Conservation (phyloP, 2,329 filamentous ascomycete species). For the Samsoniella hepiali region DNA sequence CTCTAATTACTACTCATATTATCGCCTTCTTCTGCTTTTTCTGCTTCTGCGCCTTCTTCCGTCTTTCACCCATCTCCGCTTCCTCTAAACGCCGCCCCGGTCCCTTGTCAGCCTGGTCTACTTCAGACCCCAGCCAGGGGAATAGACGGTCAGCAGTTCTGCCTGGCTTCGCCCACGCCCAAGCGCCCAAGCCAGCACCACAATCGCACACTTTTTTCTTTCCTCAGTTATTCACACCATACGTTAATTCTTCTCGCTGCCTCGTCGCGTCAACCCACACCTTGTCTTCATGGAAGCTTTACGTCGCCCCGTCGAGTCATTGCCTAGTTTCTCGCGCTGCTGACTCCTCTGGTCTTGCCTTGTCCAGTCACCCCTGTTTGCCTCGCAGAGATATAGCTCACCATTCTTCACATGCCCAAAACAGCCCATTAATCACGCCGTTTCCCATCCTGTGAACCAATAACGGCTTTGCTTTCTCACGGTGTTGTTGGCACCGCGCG, state of each 20-base stretch:
- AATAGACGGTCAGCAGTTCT: slow-evolving; percentile 17
- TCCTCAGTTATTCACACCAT: background rate
- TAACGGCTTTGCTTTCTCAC: background rate
- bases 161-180: slow-evolving; percentile 11
- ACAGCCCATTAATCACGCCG: slow-evolving; percentile 16
- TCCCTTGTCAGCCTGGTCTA: slow-evolving; percentile 8
- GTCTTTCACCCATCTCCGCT: background rate
- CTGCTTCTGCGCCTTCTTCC: background rate
- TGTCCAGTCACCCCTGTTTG: background rate
- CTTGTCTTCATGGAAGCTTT: slow-evolving; percentile 9
- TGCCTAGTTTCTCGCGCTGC: slow-evolving; percentile 7
- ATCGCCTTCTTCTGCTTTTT: background rate
- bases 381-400: slow-evolving; percentile 10
- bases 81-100: background rate
- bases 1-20: background rate
- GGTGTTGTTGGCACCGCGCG: background rate
- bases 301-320: background rate
- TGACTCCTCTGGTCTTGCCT: background rate
- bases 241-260: background rate
- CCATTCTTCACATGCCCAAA: slow-evolving; percentile 10
- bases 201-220: background rate
- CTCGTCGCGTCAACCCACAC: background rate
- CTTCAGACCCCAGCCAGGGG: slow-evolving; percentile 13
- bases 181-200: slow-evolving; percentile 7
- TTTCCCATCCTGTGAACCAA: slow-evolving; percentile 1